phyloP scores from a whole-genome alignment of 495 filamentous ascomycete genomes.

The Aspergillus taichungensis region DNA sequence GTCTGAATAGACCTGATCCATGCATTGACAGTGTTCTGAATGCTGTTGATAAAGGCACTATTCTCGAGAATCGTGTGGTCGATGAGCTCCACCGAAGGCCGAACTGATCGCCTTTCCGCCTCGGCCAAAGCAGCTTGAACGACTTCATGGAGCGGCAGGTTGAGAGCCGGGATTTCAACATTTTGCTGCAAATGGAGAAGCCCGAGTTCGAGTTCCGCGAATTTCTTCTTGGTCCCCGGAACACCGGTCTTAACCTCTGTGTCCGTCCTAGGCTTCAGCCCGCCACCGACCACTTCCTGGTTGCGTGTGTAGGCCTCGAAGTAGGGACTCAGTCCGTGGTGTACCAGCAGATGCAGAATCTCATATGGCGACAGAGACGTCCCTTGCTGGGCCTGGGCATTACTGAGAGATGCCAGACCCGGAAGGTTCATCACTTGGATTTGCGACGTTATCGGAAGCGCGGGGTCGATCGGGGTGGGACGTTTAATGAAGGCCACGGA shows the following conservation, averaged over 20 bases:
- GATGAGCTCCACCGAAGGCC: slow-evolving; percentile 67
- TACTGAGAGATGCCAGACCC: slow-evolving; percentile 57
- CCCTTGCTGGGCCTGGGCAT: slow-evolving; percentile 55
- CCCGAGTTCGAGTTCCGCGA: slow-evolving; percentile 85
- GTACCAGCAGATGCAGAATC: slow-evolving; percentile 77
- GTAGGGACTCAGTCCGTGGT: slow-evolving; percentile 80
- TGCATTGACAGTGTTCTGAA: slow-evolving; percentile 85
- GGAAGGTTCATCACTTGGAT: slow-evolving; percentile 89
- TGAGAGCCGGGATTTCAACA: slow-evolving; percentile 89
- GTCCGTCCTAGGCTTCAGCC: slow-evolving; percentile 59
- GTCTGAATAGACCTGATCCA: slow-evolving; percentile 98
- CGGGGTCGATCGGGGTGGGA: slow-evolving; percentile 73
- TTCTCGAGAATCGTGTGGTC: slow-evolving; percentile 63
- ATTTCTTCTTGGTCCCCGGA: slow-evolving; percentile 90
- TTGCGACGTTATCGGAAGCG: slow-evolving; percentile 68
- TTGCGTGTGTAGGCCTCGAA: slow-evolving; percentile 90
- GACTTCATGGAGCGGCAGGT: slow-evolving; percentile 74
- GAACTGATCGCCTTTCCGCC: slow-evolving; percentile 53
- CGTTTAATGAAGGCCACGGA: slow-evolving; percentile 87
- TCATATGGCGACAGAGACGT: slow-evolving; percentile 78
- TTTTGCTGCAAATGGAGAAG: slow-evolving; percentile 91
- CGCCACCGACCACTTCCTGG: slow-evolving; percentile 57
- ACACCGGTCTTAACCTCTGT: slow-evolving; percentile 88
- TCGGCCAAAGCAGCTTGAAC: slow-evolving; percentile 76
- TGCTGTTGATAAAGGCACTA: slow-evolving; percentile 83